phyloP scores from a whole-genome alignment of 768 basidiomycete species.

The Pluteus cervinus region DNA sequence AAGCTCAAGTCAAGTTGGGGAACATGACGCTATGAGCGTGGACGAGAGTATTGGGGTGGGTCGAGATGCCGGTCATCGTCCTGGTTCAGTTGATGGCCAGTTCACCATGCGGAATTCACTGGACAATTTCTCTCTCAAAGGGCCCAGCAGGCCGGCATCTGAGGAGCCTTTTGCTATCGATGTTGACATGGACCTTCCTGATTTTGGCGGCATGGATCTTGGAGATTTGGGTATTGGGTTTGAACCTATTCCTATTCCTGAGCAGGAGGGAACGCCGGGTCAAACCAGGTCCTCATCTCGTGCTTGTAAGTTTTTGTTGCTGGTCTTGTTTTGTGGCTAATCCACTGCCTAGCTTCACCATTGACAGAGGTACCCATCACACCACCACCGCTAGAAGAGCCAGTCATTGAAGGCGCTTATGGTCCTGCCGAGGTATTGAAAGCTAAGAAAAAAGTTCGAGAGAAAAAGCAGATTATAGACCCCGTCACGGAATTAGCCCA shows the following conservation, averaged over 20 bases:
- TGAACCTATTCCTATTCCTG: slow-evolving; percentile 42
- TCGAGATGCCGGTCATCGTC: slow-evolving; percentile 55
- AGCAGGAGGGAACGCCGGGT: slow-evolving; percentile 47
- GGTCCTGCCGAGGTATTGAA: slow-evolving; percentile 39
- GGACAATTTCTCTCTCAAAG: slow-evolving; percentile 50
- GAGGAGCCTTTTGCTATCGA: slow-evolving; percentile 61
- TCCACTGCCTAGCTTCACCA: slow-evolving; percentile 53
- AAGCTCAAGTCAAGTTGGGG: slow-evolving; percentile 25
- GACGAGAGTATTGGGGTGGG: slow-evolving; percentile 68
- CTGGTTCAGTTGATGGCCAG: slow-evolving; percentile 59
- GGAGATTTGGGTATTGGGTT: slow-evolving; percentile 60
- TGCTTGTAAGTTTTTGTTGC: slow-evolving; percentile 45
- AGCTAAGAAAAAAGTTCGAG: slow-evolving; percentile 48
- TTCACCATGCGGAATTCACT: slow-evolving; percentile 41
- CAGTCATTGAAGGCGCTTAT: too few species aligned
- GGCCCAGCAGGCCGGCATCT: slow-evolving; percentile 56
- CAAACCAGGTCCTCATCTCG: slow-evolving; percentile 59
- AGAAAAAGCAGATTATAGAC: slow-evolving; percentile 89
- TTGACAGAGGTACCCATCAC: slow-evolving; percentile 71
- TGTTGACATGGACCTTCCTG: slow-evolving; percentile 40
- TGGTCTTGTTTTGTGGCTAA: neutral
- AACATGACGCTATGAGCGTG: slow-evolving; percentile 45
- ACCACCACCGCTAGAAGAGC: too few species aligned
- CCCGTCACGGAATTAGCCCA: slow-evolving; percentile 79
- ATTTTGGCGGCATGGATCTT: slow-evolving; percentile 60